Conservation (phyloP, 2,329 filamentous ascomycete species). For the Aspergillus udagawae region DNA sequence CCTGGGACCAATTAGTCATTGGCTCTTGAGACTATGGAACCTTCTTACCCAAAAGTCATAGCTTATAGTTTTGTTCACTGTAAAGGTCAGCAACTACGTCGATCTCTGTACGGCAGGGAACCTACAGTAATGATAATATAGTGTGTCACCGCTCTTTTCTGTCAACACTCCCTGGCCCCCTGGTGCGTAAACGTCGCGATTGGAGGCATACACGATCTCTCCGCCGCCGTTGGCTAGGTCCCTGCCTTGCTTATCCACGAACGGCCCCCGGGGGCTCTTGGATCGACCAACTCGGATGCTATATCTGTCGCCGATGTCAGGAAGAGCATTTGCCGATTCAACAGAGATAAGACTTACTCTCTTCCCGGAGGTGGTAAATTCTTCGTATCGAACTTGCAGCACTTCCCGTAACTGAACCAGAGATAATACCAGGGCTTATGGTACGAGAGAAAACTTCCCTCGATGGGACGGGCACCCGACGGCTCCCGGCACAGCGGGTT, state of each 20-base stretch:
- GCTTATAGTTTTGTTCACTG: conserved; percentile 29
- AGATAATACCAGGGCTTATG: conserved; percentile 30
- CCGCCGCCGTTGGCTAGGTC: conserved; percentile 56
- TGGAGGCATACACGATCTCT: conserved; percentile 56
- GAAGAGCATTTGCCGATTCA: not conserved
- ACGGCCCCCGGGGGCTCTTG: conserved; percentile 49
- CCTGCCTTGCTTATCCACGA: conserved; percentile 52
- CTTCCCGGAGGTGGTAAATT: conserved; percentile 48
- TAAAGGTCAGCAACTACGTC: conserved; percentile 3
- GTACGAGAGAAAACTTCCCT: conserved; percentile 29
- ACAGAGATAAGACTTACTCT: conserved; percentile 37
- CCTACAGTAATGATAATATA: conserved; percentile 36
- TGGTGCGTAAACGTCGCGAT: conserved; percentile 60
- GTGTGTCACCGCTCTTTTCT: conserved; percentile 36
- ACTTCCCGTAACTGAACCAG: conserved; percentile 33
- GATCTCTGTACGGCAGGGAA: not conserved
- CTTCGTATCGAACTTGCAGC: conserved; percentile 26
- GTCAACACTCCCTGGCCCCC: conserved; percentile 60
- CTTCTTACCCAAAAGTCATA: conserved; percentile 26
- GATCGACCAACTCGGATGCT: conserved; percentile 63
- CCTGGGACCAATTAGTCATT: conserved; percentile 20
- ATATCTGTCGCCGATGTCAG: conserved; percentile 42
- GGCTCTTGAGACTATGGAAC: not conserved
- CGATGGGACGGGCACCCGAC: conserved; percentile 28
- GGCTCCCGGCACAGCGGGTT: conserved; percentile 26